Evolutionary conservation across 108 stramenopile genomes (phyloP), one percentile per base, ranked within the genome.

Genomic region (Mediolabrus comicus): DNA sequence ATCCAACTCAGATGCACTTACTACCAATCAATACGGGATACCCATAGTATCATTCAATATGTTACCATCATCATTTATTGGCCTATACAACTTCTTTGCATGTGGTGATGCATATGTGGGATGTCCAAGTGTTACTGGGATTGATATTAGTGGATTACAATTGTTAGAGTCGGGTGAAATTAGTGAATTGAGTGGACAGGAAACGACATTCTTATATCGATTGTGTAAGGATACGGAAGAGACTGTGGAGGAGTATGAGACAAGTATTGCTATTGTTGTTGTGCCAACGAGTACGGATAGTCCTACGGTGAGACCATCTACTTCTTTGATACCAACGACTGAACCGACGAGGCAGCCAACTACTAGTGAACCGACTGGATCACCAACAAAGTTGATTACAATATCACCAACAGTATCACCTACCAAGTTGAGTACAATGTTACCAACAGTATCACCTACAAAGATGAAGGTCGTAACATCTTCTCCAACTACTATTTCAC

Each of bases 11-110:
- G 71, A 53, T 2, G 29, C 25, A 13, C 27, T 72, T 2, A 33
- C 53, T 39, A 32, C 29, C 9, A 80, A 72, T 31, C 31, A 53
- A 29, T 79, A 61, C 43, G 71, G 71, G 8, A 64, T 58, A 17
- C 46, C 65, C 2, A 72, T 80, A 31, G 53, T 61, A 0, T 0
- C 31, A 22, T 80, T 72, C 30, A 34, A 29, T 16, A 53, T 59
- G 35, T 56, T 80, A 6, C 66, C 71, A 6, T 56, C 19, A 6
- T 46, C 63, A 11, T 65, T 73, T 13, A 33, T 72, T 7, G 60
- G 71, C 3, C 22, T 67, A 0, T 80, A 69, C 57, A 80, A 80
- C 25, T 41, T 58, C 35, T 58, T 72, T 17, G 79, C 79, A 5
- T 80, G 79, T 38, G 79, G 79, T 11, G 46, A 65, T 65, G 51